Percentiles rank a stretch among this genome's conserved stretches.
phyloP scores from a whole-genome alignment of 2,329 filamentous ascomycete species.

The Biscogniauxia sp. region DNA sequence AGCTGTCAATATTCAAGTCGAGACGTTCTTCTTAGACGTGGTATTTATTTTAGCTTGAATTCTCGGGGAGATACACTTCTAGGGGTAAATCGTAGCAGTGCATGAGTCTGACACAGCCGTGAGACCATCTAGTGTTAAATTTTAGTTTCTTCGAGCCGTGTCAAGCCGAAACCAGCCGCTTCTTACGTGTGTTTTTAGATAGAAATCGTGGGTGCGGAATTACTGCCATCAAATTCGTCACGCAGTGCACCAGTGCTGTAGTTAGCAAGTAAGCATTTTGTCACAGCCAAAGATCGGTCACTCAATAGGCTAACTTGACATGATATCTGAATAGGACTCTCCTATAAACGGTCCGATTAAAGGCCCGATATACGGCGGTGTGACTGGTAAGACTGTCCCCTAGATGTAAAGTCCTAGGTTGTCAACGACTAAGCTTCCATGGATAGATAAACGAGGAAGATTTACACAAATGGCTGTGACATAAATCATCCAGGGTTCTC shows the following conservation, averaged over 20 bases:
- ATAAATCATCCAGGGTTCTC: not conserved
- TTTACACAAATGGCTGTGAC: not conserved
- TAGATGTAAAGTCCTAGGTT: not conserved
- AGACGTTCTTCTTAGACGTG: no score
- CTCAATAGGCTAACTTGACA: not conserved
- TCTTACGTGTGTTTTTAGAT: not conserved
- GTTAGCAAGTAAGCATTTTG: not conserved
- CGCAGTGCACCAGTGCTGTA: not conserved
- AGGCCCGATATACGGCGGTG: not conserved
- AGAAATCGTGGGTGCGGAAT: conserved; percentile 3
- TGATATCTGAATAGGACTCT: not conserved
- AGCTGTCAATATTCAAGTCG: no score
- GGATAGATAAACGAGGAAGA: not conserved
- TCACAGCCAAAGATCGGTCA: conserved; percentile 11
- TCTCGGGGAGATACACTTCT: no score
- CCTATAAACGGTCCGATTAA: not conserved
- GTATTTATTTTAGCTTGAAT: no score
- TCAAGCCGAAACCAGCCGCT: conserved; percentile 3
- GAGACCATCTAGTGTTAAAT: not conserved
- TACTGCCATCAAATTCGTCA: not conserved
- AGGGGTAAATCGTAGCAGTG: not conserved
- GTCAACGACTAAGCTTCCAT: not conserved
- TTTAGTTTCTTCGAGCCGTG: conserved; percentile 2
- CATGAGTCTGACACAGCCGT: no score
- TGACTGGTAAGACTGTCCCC: not conserved